A percentile compares a stretch with the other conserved stretches of the same genome.
Conservation (phyloP, 73 alveolate genomes). For the Paramecium caudatum region DNA sequence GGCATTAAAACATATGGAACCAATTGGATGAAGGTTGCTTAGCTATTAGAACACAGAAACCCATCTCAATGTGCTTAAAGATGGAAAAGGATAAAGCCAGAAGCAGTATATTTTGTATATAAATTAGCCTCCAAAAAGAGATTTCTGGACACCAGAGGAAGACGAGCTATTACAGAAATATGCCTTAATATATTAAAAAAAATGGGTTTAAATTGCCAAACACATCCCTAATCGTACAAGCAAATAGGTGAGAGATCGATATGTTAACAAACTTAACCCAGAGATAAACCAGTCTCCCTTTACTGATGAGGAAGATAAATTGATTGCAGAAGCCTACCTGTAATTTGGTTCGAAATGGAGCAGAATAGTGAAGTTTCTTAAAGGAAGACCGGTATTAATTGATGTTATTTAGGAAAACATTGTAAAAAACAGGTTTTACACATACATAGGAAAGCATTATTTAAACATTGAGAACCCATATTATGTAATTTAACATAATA, state of each 20-base stretch:
- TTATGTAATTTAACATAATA: conserved; percentile 37
- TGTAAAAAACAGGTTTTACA: conserved; percentile 47
- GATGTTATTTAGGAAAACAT: conserved; percentile 51
- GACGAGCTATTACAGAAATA: conserved; percentile 56
- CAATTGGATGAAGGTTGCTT: conserved; percentile 43
- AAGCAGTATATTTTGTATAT: neutral
- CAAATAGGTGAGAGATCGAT: conserved; percentile 97
- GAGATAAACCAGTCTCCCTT: conserved; percentile 89
- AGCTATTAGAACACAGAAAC: conserved; percentile 8
- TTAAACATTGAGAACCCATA: conserved; percentile 57
- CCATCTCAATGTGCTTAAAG: conserved; percentile 73
- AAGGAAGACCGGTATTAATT: conserved; percentile 70
- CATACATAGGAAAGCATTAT: conserved; percentile 56
- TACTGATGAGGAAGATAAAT: conserved; percentile 90
- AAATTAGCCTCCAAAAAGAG: conserved; percentile 24
- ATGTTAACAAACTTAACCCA: conserved; percentile 98
- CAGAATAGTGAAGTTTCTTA: conserved; percentile 43
- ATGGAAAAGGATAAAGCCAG: conserved; percentile 60
- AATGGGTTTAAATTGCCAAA: conserved; percentile 72
- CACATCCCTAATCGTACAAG: conserved; percentile 82
- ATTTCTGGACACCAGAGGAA: conserved; percentile 65
- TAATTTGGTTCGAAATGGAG: conserved; percentile 71
- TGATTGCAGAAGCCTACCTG: conserved; percentile 43
- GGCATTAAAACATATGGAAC: conserved; percentile 21
- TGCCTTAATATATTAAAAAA: conserved; percentile 48